Evolutionary conservation across 495 filamentous ascomycete species (phyloP).

Genomic region (Podospora pseudopauciseta): DNA sequence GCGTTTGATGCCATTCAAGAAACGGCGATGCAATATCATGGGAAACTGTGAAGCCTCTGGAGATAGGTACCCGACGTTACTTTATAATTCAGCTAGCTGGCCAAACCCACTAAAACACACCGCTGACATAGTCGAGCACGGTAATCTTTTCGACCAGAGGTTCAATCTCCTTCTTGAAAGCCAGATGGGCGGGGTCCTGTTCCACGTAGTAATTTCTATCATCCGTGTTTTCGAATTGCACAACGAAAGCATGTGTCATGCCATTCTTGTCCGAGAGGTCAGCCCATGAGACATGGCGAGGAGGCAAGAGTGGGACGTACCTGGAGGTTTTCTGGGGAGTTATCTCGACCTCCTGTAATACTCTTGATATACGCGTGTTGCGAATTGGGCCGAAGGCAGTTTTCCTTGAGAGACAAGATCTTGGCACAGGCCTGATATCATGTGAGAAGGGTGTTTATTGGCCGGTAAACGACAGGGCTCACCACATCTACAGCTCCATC

Average conservation of each 20-base stretch:
- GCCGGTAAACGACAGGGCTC: conserved; percentile 17
- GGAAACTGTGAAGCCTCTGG: not conserved
- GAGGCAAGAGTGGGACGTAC: conserved; percentile 35
- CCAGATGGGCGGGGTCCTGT: conserved; percentile 49
- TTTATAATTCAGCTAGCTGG: too few species aligned
- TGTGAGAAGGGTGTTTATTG: not conserved
- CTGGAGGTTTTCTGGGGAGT: conserved; percentile 58
- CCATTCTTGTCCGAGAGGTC: conserved; percentile 36
- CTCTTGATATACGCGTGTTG: conserved; percentile 57
- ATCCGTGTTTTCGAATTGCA: conserved; percentile 55
- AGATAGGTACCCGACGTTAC: not conserved
- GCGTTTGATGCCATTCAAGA: not conserved
- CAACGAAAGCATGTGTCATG: conserved; percentile 58
- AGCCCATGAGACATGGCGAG: not conserved
- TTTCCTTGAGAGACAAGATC: conserved; percentile 36
- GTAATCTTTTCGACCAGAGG: conserved; percentile 38
- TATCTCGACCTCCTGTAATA: conserved; percentile 57
- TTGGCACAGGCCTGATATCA: conserved; percentile 21
- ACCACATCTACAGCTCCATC: conserved; percentile 47
- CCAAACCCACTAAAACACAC: conserved; percentile 27
- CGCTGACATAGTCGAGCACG: conserved; percentile 45
- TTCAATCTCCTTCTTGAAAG: conserved; percentile 40
- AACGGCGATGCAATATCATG: not conserved
- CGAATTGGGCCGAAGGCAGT: conserved; percentile 46
- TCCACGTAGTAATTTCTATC: conserved; percentile 56